Percentiles rank a stretch among this genome's conserved stretches.
Conservation (phyloP, 2,329 filamentous ascomycete genomes). For the Botrytis tulipae region DNA sequence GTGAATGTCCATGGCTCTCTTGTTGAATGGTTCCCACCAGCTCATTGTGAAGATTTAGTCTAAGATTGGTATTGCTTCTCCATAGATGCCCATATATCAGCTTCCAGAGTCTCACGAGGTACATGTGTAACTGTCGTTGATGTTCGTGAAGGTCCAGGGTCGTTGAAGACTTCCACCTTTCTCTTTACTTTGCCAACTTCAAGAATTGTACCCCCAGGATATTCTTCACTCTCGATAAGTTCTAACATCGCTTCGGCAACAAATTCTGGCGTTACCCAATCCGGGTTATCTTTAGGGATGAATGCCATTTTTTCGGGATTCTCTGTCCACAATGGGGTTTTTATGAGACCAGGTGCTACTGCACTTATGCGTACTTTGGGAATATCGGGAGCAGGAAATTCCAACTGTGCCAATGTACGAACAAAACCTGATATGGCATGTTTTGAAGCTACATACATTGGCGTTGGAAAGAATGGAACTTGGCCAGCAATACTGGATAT, state of each 20-base stretch:
- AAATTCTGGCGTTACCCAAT: conserved; percentile 46
- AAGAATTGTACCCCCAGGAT: conserved; percentile 44
- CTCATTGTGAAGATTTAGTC: not conserved
- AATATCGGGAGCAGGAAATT: conserved; percentile 35
- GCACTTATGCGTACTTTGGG: conserved; percentile 44
- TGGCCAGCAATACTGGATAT: conserved; percentile 50
- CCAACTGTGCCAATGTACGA: conserved; percentile 42
- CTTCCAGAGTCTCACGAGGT: not conserved
- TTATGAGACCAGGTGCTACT: conserved; percentile 44
- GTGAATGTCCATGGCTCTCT: not conserved
- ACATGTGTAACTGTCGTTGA: not conserved
- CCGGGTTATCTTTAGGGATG: conserved; percentile 31
- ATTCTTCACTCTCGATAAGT: conserved; percentile 39
- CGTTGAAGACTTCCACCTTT: conserved; percentile 40
- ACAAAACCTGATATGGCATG: conserved; percentile 49
- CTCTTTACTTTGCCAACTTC: conserved; percentile 43
- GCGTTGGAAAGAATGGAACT: conserved; percentile 40
- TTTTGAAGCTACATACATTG: conserved; percentile 50
- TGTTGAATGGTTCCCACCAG: not conserved
- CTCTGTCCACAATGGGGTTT: conserved; percentile 48
- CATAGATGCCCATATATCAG: conserved; percentile 15
- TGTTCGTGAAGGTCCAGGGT: conserved; percentile 41
- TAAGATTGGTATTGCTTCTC: not conserved
- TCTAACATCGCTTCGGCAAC: conserved; percentile 47
- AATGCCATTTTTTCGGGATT: conserved; percentile 45